Percentiles rank a stretch among this genome's conserved stretches.
phyloP scores from a whole-genome alignment of 495 filamentous ascomycete genomes.

The Penicillium flavigenum region DNA sequence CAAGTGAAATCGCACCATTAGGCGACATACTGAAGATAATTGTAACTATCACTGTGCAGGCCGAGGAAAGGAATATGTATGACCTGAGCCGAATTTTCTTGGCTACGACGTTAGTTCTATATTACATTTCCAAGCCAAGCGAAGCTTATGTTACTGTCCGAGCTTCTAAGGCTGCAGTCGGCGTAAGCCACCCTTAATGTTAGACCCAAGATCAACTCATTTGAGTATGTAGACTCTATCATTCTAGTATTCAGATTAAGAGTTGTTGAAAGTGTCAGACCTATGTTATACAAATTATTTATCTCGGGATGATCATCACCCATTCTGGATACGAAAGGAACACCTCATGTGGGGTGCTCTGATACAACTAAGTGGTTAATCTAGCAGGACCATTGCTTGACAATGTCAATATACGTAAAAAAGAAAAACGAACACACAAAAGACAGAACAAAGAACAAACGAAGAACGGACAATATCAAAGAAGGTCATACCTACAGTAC shows the following conservation, averaged over 20 bases:
- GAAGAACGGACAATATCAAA: background rate
- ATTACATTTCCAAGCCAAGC: background rate
- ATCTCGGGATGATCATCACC: conserved; percentile 9
- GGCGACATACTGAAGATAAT: no score
- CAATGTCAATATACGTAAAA: background rate
- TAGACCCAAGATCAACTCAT: background rate
- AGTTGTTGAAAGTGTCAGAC: background rate
- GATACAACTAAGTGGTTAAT: background rate
- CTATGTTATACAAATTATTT: background rate
- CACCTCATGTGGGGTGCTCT: conserved; percentile 6
- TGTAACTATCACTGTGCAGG: no score
- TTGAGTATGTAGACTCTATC: background rate
- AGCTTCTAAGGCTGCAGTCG: background rate
- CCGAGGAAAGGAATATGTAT: no score
- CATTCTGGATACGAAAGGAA: background rate
- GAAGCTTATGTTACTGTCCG: background rate
- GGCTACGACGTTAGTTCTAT: background rate
- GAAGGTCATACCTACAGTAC: no score
- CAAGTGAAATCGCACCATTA: no score
- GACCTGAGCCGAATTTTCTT: no score
- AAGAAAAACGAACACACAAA: background rate
- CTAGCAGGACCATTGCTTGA: background rate
- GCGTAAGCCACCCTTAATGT: background rate
- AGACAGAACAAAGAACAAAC: background rate
- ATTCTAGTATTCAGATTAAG: background rate